Evolutionary conservation across 225 moss, liverwort and hornwort genomes (phyloP).

Genomic region (Bryum argenteum): DNA sequence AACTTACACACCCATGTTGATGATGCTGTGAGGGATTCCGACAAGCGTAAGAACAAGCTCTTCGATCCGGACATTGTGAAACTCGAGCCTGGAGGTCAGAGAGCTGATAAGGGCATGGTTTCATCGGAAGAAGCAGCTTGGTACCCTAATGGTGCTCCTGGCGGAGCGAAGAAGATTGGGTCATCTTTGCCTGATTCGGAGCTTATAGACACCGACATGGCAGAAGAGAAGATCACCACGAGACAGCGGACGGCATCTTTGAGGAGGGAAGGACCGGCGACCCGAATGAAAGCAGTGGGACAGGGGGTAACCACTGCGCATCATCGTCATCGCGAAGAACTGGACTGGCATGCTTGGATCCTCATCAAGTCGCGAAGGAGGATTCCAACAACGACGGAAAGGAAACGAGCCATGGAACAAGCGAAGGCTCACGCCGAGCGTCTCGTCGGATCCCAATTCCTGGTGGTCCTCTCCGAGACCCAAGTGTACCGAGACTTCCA

Average conservation of each 20-base stretch:
- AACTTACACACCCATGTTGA: too few relatives aligned
- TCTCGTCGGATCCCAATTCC: conserved; percentile 19
- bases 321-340: not conserved
- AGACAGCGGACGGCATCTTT: not conserved
- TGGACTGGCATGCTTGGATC: conserved; percentile 28
- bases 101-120: not conserved
- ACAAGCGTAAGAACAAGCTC: not conserved
- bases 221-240: not conserved
- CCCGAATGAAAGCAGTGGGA: too few relatives aligned
- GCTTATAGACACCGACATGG: not conserved
- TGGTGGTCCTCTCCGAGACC: conserved; percentile 14
- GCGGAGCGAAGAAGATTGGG: not conserved
- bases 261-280: not conserved
- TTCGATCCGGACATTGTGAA: not conserved
- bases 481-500: conserved; percentile 39
- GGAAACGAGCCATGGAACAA: conserved; percentile 22
- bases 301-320: not conserved
- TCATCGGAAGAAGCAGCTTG: not conserved
- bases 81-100: not conserved
- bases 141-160: not conserved
- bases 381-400: conserved; percentile 15
- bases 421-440: conserved; percentile 18
- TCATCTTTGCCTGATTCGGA: not conserved
- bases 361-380: conserved; percentile 34
- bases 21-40: not conserved